A percentile compares a stretch with the other conserved stretches of the same genome.
Evolutionary conservation across 169 alveolate genomes (phyloP).

Genomic region (Eimeria falciformis): DNA sequence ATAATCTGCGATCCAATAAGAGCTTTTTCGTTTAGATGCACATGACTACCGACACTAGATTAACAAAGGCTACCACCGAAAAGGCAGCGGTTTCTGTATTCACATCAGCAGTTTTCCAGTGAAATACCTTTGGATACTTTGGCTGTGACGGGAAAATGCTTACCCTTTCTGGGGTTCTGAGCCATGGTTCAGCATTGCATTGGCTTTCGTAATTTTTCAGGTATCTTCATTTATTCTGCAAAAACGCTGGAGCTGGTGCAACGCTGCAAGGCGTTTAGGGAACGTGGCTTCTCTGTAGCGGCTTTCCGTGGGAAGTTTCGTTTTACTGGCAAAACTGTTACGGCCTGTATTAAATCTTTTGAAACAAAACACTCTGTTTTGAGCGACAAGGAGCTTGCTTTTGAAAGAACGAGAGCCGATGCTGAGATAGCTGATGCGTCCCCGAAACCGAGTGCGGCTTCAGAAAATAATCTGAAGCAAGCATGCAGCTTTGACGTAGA

Average conservation of each 20-base stretch:
- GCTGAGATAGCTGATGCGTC: neutral
- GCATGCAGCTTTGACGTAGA: neutral
- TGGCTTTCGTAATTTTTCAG: neutral
- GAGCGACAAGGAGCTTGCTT: neutral
- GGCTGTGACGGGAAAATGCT: too few species aligned
- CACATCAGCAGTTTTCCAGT: too few species aligned
- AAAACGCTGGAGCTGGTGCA: slow-evolving; percentile 26
- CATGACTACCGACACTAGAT: too few species aligned
- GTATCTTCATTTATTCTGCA: slow-evolving; percentile 40
- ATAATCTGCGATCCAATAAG: too few species aligned
- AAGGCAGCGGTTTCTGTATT: too few species aligned
- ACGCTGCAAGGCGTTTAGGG: slow-evolving; percentile 58
- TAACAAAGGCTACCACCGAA: too few species aligned
- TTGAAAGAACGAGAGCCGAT: neutral
- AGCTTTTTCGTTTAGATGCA: too few species aligned
- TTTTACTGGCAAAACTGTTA: neutral
- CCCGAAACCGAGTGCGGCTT: neutral
- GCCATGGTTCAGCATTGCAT: neutral
- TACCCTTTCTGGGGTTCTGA: neutral
- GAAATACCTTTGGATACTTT: too few species aligned
- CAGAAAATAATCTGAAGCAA: neutral
- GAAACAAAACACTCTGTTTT: too few species aligned
- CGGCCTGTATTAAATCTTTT: too few species aligned
- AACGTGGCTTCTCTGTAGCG: slow-evolving; percentile 56
- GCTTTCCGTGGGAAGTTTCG: slow-evolving; percentile 71